Conservation (phyloP, 78 protist genomes). For the Blattamonas nauphoetae region DNA sequence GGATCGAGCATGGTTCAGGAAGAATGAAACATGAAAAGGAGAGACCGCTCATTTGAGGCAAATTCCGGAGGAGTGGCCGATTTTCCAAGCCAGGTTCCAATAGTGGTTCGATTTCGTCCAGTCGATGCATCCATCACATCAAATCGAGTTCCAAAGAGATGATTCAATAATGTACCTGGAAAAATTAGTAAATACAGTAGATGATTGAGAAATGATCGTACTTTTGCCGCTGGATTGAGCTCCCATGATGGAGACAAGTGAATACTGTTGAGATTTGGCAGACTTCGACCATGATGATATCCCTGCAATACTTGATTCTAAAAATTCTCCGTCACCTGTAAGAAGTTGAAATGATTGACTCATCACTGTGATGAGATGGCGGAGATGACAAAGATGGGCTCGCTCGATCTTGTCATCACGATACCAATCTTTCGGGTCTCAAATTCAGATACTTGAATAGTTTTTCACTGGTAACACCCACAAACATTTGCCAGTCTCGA, state of each 20-base stretch:
- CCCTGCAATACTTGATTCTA: no score
- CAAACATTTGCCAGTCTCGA: no score
- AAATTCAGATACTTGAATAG: no score
- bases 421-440: no score
- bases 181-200: not conserved
- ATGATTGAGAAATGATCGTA: not conserved
- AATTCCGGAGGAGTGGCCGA: not conserved
- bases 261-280: not conserved
- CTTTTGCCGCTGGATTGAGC: slow-evolving; percentile 15
- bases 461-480: no score
- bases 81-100: slow-evolving; percentile 4
- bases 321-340: no score
- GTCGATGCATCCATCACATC: not conserved
- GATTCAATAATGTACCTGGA: not conserved
- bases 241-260: slow-evolving; percentile 2
- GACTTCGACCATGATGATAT: not conserved
- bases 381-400: no score
- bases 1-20: not conserved
- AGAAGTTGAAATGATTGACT: no score
- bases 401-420: no score
- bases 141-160: not conserved
- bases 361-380: no score
- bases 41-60: not conserved
- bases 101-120: not conserved
- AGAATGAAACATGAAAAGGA: not conserved